Base-by-base conservation (phyloP, 2,329 filamentous ascomycete genomes). In the Scedosporium apiospermum region DNA sequence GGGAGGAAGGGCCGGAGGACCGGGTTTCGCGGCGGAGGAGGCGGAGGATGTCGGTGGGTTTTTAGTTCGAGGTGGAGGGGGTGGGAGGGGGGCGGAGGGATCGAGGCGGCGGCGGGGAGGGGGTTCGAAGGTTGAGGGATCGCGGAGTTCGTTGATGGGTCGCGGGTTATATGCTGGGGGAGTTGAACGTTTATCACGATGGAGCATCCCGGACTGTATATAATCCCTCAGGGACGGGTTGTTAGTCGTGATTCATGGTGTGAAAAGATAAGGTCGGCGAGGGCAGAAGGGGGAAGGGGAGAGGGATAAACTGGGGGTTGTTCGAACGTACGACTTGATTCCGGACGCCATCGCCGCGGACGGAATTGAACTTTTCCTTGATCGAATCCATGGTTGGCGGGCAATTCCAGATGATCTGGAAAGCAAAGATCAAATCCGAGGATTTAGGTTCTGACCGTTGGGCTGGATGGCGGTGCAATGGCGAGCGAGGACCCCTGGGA, bases 51-150 rank as follows among this genome's bases (percentile, higher is more conserved):
- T 70, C 88, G 78, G 30, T 83, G 76, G 18, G 16, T 7, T 16
- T 4, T 21, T 44, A 0, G 89, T 91, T 38, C 82, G 81, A 23
- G 93, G 74, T 1, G 81, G 51, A 80, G 77, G 51, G 84, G 81
- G 69, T 88, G 88, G 86, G n/a, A 83, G 81, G 6, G 86, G 82
- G 2, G 84, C 82, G 7, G 77, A 73, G 12, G 76, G 67, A 3
- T 78, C 75, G 60, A 16, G 38, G 14, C 6, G 61, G 61, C 18
- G 67, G 63, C 3, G 69, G 67, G 92, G 92, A 27, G 92, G 92
- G 26, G 91, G 90, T 2, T 84, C 91, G 71, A 96, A 96, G 16
- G 85, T 83, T 1, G 84, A 73, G 1, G 91, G 92, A 71, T 96
- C 91, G 71, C 85, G 87, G 34, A 96, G 80, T 3, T 84, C 80